Evolutionary conservation across 495 filamentous ascomycete genomes (phyloP).

Genomic region (Friedmanniomyces simplex): DNA sequence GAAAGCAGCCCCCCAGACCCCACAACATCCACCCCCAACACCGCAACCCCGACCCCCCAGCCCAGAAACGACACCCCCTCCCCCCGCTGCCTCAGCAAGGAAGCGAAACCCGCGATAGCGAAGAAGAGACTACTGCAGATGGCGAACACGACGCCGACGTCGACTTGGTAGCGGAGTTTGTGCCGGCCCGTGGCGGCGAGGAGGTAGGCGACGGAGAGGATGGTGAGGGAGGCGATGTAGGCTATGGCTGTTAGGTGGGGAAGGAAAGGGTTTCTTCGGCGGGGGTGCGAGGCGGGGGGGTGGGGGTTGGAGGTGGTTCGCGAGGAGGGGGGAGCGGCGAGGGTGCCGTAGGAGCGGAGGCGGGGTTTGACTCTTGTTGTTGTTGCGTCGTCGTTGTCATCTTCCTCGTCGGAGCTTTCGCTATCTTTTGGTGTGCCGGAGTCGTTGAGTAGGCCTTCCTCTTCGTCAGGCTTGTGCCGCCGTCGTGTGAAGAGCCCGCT

Average conservation of each 20-base stretch:
- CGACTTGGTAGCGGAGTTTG: slow-evolving; percentile 45
- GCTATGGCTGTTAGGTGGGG: slow-evolving; percentile 6
- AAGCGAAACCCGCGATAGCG: slow-evolving; percentile 43
- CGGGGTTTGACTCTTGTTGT: not conserved
- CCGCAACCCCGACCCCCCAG: slow-evolving; percentile 34
- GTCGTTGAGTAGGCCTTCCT: not conserved
- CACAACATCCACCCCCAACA: slow-evolving; percentile 39
- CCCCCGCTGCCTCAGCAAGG: slow-evolving; percentile 38
- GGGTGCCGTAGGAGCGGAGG: slow-evolving; percentile 8
- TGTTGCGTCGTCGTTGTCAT: slow-evolving; percentile 3
- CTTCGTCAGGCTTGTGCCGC: not conserved
- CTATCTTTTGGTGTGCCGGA: slow-evolving; percentile 4
- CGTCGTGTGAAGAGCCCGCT: slow-evolving; percentile 7
- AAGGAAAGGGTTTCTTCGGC: not conserved
- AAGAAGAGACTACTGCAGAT: slow-evolving; percentile 46
- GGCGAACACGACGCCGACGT: slow-evolving; percentile 49
- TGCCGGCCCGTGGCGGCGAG: slow-evolving; percentile 45
- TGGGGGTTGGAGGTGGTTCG: not conserved
- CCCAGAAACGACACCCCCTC: slow-evolving; percentile 34
- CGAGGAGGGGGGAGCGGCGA: not conserved
- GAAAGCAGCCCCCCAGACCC: slow-evolving; percentile 43
- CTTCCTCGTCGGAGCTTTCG: slow-evolving; percentile 9
- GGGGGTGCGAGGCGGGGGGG: not conserved
- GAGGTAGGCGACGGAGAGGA: slow-evolving; percentile 44
- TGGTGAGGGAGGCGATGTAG: slow-evolving; percentile 25